Evolutionary conservation across 139 green algal genomes (phyloP), one percentile per base, ranked within the genome.

Genomic region (Microglena sp.): DNA sequence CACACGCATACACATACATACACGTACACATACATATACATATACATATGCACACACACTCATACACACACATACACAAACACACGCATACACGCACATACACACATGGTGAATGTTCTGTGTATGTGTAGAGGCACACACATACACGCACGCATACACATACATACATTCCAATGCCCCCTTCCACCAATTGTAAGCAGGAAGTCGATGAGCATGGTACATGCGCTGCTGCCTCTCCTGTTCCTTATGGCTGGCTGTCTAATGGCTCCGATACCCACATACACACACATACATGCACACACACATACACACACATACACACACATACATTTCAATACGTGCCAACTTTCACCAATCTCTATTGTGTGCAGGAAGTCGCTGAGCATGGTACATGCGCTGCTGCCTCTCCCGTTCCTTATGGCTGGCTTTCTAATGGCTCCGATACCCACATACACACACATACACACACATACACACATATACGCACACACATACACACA

Each of bases 161-260:
- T 18, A 18, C 40, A 50, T 50, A 18, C 40, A 50, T 18, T 11
- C 40, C 11, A 11, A 50, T 18, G 18, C 40, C 11, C 40, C 11
- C 40, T 24, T 24, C 15, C 18, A 11, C 40, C 40, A 11, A 18
- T 18, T 18, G 15, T 18, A 18, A 50, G 40, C 40, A 24, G 40
- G 18, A 50, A 50, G 40, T 50, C 18, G 40, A 24, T 18, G 40
- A 50, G 11, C 18, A 50, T 50, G 40, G 40, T 50, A 50, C 40
- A 50, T 18, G 40, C 43, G 56, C 15, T 45, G 15, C 56, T 64
- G 56, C n/a, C n/a, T n/a, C n/a, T n/a, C n/a, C n/a, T n/a, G n/a
- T n/a, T n/a, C n/a, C n/a, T n/a, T n/a, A n/a, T n/a, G n/a, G n/a
- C n/a, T n/a, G n/a, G n/a, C n/a, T n/a, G n/a, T n/a, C n/a, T n/a